Evolutionary conservation across 2,329 filamentous ascomycete species (phyloP).

Genomic region (Metarhizium rileyi): DNA sequence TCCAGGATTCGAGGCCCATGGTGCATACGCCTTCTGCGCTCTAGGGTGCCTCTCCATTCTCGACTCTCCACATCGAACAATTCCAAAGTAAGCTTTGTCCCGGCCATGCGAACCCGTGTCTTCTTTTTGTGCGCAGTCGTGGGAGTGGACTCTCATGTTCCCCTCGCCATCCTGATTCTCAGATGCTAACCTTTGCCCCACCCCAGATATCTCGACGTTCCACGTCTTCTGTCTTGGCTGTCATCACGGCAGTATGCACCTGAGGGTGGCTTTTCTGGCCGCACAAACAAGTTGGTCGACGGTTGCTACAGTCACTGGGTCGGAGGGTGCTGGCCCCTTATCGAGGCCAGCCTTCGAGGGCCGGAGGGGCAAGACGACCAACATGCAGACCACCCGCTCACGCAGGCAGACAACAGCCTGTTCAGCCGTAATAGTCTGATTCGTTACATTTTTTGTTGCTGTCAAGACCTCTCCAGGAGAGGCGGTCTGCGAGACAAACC

Average conservation of each 20-base stretch:
- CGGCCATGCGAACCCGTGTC: not conserved
- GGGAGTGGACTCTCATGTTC: not conserved
- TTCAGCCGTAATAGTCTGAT: slow-evolving; percentile 80
- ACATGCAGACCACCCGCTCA: slow-evolving; percentile 18
- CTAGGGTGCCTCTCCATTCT: slow-evolving; percentile 82
- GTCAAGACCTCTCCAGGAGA: slow-evolving; percentile 59
- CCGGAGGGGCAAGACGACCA: slow-evolving; percentile 25
- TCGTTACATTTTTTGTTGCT: slow-evolving; percentile 83
- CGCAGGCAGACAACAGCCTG: slow-evolving; percentile 34
- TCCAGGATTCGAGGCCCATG: slow-evolving; percentile 85
- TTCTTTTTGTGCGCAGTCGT: not conserved
- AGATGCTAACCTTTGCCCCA: slow-evolving; percentile 23
- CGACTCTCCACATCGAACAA: slow-evolving; percentile 63
- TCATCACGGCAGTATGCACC: slow-evolving; percentile 82
- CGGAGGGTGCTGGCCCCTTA: slow-evolving; percentile 84
- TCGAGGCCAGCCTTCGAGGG: slow-evolving; percentile 67
- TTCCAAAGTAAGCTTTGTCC: slow-evolving; percentile 51
- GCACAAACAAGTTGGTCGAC: slow-evolving; percentile 96
- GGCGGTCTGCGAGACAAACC: slow-evolving; percentile 93
- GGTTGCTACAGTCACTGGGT: slow-evolving; percentile 99
- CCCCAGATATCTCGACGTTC: slow-evolving; percentile 62
- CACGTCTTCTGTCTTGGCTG: slow-evolving; percentile 74
- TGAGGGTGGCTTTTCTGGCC: slow-evolving; percentile 85
- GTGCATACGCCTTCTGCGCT: slow-evolving; percentile 92
- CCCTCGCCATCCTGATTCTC: not conserved